These are phyloP conservation scores for Cystobasidium slooffiae DNA, from an alignment of 1,284 basidiomycete genomes.

Conservation along the genomic window DNA sequence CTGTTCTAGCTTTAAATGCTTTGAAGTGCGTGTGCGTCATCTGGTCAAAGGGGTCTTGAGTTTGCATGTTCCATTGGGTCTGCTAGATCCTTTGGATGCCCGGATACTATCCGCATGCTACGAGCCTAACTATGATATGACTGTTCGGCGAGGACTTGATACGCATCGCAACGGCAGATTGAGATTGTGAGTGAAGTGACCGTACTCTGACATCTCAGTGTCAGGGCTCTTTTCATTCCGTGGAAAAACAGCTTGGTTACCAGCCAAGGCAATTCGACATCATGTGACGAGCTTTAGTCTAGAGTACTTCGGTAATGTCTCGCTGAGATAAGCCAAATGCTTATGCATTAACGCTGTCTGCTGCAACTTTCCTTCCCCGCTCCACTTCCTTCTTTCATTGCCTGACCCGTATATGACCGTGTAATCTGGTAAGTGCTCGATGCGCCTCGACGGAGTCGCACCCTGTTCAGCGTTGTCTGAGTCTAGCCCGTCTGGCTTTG, in stretches of 20 bases:
- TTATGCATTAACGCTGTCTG: conserved; percentile 81
- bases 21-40: too few species aligned
- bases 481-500: neutral
- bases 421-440: conserved; percentile 74
- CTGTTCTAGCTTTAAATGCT: too few species aligned
- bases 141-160: neutral
- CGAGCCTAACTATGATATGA: too few species aligned
- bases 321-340: conserved; percentile 64
- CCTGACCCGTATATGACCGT: conserved; percentile 81
- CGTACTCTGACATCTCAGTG: too few species aligned
- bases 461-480: neutral
- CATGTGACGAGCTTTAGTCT: conserved; percentile 40
- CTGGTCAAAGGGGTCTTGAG: too few species aligned
- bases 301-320: conserved; percentile 35
- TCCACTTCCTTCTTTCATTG: conserved; percentile 76
- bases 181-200: too few species aligned
- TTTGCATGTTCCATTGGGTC: too few species aligned
- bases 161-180: neutral
- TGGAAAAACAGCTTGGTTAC: neutral
- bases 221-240: too few species aligned
- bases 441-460: neutral
- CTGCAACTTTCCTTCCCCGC: conserved; percentile 79
- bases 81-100: too few species aligned
- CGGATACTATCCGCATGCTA: too few species aligned
- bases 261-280: neutral